Conservation (phyloP, 2,329 filamentous ascomycete genomes). For the Trichoderma simmonsii region DNA sequence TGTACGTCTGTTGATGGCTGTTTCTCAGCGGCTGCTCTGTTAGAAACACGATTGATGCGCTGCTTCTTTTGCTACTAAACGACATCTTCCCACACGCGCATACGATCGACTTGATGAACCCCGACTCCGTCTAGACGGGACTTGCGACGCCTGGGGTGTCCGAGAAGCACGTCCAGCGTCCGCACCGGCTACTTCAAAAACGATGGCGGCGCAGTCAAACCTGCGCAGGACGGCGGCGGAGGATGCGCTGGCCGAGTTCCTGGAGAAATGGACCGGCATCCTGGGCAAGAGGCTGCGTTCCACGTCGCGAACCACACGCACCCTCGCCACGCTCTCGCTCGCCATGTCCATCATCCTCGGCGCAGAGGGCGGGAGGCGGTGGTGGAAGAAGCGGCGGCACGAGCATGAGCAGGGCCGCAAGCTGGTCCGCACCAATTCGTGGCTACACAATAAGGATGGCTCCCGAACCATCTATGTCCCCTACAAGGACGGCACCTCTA, state of each 20-base stretch:
- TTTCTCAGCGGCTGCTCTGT: neutral
- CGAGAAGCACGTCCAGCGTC: conserved; percentile 1
- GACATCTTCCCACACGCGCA: neutral
- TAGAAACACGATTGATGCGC: neutral
- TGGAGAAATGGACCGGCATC: conserved; percentile 56
- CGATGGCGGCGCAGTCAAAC: conserved; percentile 86
- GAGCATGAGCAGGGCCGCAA: conserved; percentile 81
- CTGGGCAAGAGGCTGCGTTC: conserved; percentile 54
- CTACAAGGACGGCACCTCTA: conserved; percentile 81
- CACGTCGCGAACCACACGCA: conserved; percentile 67
- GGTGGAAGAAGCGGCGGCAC: conserved; percentile 68
- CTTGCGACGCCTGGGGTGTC: conserved; percentile 15
- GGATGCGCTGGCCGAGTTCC: conserved; percentile 63
- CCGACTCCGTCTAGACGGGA: neutral
- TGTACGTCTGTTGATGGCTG: neutral
- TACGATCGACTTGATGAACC: conserved; percentile 8
- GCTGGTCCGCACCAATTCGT: conserved; percentile 86
- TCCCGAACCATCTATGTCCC: conserved; percentile 93
- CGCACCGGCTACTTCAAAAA: neutral
- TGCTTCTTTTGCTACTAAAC: neutral
- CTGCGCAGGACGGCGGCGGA: conserved; percentile 64
- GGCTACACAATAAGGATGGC: conserved; percentile 89
- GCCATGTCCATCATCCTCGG: conserved; percentile 74
- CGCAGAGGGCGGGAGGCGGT: conserved; percentile 73
- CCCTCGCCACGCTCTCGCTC: conserved; percentile 74